Conservation (phyloP, 345 rosid species). For the Brassica juncea region DNA sequence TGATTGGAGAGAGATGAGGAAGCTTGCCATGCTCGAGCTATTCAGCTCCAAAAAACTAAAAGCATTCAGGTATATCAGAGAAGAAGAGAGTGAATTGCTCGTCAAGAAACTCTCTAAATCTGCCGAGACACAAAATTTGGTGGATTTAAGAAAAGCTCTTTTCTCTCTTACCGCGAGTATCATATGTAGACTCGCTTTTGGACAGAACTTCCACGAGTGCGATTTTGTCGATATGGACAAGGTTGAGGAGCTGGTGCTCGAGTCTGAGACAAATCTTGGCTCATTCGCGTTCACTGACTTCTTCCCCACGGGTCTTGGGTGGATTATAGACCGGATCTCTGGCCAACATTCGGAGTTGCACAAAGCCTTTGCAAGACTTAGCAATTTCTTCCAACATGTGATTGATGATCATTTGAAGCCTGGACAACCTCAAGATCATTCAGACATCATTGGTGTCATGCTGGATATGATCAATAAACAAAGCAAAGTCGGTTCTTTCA, state of each 20-base stretch:
- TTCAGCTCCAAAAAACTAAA: constrained; percentile 23
- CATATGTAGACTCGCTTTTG: background rate
- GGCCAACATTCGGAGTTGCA: background rate
- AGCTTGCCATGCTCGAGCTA: constrained; percentile 40
- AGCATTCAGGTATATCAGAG: constrained; percentile 43
- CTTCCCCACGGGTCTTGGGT: constrained; percentile 7
- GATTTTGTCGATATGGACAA: constrained; percentile 4
- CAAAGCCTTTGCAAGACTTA: constrained; percentile 3
- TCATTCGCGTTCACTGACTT: background rate
- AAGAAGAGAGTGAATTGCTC: constrained; percentile 39
- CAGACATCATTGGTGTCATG: constrained; percentile 53
- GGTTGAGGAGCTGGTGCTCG: background rate
- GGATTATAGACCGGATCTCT: constrained; percentile 1
- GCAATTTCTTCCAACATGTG: background rate
- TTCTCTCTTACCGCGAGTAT: background rate
- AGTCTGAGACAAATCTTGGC: constrained; percentile 6
- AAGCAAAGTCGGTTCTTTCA: background rate
- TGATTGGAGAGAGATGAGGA: constrained; percentile 3
- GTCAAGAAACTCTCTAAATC: constrained; percentile 29
- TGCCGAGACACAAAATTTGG: constrained; percentile 23
- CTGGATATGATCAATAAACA: constrained; percentile 29
- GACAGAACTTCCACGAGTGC: constrained; percentile 2
- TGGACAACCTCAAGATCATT: constrained; percentile 9
- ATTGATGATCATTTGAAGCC: constrained; percentile 52
- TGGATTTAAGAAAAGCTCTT: constrained; percentile 26